A percentile compares a stretch with the other conserved stretches of the same genome.
Evolutionary conservation across 495 filamentous ascomycete species (phyloP).

Genomic region (Xylaria scruposa): DNA sequence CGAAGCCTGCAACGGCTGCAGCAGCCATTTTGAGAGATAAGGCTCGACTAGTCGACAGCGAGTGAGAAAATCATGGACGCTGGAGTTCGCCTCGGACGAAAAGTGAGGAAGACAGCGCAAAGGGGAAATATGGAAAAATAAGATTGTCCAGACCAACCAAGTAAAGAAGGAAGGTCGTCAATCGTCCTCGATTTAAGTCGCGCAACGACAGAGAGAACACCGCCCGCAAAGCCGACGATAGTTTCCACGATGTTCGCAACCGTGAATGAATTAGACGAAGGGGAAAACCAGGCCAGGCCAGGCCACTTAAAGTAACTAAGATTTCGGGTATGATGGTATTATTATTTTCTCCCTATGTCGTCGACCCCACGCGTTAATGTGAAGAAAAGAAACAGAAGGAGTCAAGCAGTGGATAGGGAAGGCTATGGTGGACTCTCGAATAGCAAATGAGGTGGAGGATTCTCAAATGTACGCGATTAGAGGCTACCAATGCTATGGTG

Average conservation of each 20-base stretch:
- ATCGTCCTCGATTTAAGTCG: background rate
- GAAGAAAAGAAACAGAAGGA: background rate
- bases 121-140: background rate
- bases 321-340: background rate
- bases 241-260: background rate
- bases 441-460: conserved; percentile 14
- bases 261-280: background rate
- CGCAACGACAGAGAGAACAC: background rate
- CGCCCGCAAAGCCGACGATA: conserved; percentile 1
- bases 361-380: background rate
- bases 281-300: conserved; percentile 4
- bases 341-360: background rate
- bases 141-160: conserved; percentile 19
- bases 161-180: background rate
- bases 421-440: conserved; percentile 13
- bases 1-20: conserved; percentile 43
- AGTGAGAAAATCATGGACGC: conserved; percentile 53
- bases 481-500: conserved; percentile 19
- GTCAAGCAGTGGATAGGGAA: conserved; percentile 7
- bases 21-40: conserved; percentile 54
- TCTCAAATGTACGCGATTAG: conserved; percentile 2
- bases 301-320: background rate
- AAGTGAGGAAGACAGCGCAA: conserved; percentile 1
- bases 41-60: conserved; percentile 44
- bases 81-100: conserved; percentile 34